These are phyloP conservation scores for Glycine soja DNA, from an alignment of 306 rosid species.

Conservation along the genomic window DNA sequence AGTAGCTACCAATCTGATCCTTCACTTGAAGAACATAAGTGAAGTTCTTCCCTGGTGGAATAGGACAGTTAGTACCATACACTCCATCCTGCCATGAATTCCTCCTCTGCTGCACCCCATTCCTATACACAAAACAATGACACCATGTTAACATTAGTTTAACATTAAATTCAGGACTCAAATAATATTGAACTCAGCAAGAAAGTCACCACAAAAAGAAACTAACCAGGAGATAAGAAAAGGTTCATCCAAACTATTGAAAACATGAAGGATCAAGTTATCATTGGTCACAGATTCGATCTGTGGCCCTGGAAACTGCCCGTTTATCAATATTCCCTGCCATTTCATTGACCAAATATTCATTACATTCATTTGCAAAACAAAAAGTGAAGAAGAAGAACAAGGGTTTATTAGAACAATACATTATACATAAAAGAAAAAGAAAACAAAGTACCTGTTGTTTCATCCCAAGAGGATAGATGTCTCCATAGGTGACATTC, in stretches of 20 bases:
- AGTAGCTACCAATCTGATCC: conserved; percentile 94
- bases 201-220: conserved; percentile 12
- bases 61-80: conserved; percentile 88
- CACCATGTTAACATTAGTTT: conserved; percentile 23
- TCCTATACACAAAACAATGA: conserved; percentile 60
- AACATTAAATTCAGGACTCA: not conserved
- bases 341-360: conserved; percentile 40
- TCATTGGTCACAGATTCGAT: conserved; percentile 86
- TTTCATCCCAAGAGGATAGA: conserved; percentile 87
- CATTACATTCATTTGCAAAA: not conserved
- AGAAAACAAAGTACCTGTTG: conserved; percentile 61
- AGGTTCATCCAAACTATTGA: conserved; percentile 87
- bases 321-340: conserved; percentile 92
- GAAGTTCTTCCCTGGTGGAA: conserved; percentile 85
- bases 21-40: conserved; percentile 90
- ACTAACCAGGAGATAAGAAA: conserved; percentile 86
- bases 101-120: conserved; percentile 89
- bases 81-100: conserved; percentile 98
- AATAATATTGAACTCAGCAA: not conserved
- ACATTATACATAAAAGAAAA: not conserved
- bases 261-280: conserved; percentile 78
- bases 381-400: not conserved
- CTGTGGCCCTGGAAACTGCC: conserved; percentile 95
- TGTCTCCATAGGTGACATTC: conserved; percentile 90
- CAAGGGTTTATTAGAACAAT: not conserved